Base-by-base conservation (phyloP, 805 yeast genomes). In the Suhomyces kilbournensis region DNA sequence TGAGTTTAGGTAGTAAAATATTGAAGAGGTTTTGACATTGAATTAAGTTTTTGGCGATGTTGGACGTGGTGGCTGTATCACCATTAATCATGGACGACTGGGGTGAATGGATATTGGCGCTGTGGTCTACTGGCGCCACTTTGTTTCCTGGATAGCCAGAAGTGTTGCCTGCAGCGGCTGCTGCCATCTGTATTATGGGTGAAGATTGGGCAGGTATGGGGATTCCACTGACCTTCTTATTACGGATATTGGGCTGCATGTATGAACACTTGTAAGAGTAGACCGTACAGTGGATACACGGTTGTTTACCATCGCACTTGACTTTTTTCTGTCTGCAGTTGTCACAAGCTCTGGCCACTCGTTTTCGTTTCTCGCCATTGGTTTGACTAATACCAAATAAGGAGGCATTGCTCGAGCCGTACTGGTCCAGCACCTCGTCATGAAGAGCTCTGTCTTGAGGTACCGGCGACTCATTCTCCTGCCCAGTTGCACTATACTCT, bases 251-350 rank as follows among this genome's bases (percentile, higher is more conserved):
- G 8, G 96, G 93, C 61, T 88, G 90, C 62, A 87, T 88, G 65
- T 90, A 90, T 0, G 96, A 83, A 69, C 97, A 90, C 52, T 82
- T 86, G 67, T 87, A 88, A 19, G 89, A 83, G 69, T 90, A 91
- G 1, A 90, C 96, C 1, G 96, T 87, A 65, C 97, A 90, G 66
- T 85, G 90, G 30, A 82, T 79, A 66, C 96, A 88, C 0, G 93
- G 94, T 59, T 80, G 85, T 59, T 80, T 79, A 4, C 93, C 94
- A 64, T 86, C 91, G 68, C 96, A 88, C 63, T 85, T 84, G 56
- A 86, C 89, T 63, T 88, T 88, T 68, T 85, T 86, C 67, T 79
- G 80, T 19, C 93, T 77, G 65, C 94, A 87, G 56, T 80, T 83
- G 59, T 84, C 88, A 62, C 94, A 88, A 2, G 94, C 94, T 50